These are phyloP conservation scores for Syncephalastrum monosporum DNA, from an alignment of 371 early-diverging fungal genomes.

Conservation along the genomic window DNA sequence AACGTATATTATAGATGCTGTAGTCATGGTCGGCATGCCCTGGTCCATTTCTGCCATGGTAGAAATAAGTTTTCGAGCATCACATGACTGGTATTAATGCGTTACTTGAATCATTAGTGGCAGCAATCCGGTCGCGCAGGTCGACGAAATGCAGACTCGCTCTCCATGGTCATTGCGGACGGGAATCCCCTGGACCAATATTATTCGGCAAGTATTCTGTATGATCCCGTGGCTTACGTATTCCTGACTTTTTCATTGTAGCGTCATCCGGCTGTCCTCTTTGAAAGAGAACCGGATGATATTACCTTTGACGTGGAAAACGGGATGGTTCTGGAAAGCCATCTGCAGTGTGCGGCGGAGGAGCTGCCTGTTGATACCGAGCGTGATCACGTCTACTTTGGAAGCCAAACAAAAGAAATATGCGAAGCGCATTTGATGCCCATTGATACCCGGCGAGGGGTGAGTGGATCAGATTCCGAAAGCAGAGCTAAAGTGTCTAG, in stretches of 20 bases:
- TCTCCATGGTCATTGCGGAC: slow-evolving; percentile 54
- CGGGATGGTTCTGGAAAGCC: slow-evolving; percentile 43
- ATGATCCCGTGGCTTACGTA: too few relatives aligned
- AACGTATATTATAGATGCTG: slow-evolving; percentile 41
- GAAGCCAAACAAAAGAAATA: slow-evolving; percentile 9
- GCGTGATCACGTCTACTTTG: slow-evolving; percentile 46
- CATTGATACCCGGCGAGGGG: slow-evolving; percentile 17
- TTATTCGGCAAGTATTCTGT: slow-evolving; percentile 30
- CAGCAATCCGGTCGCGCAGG: slow-evolving; percentile 76
- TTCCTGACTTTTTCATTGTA: slow-evolving; percentile 5
- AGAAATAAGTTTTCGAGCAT: not conserved
- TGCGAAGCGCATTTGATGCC: slow-evolving; percentile 30
- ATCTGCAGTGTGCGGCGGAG: slow-evolving; percentile 68
- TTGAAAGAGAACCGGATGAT: slow-evolving; percentile 33
- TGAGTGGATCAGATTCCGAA: slow-evolving; percentile 4
- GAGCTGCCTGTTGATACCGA: slow-evolving; percentile 41
- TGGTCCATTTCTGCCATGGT: slow-evolving; percentile 50
- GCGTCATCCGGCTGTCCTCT: slow-evolving; percentile 48
- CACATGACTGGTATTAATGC: not conserved
- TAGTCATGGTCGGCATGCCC: slow-evolving; percentile 60
- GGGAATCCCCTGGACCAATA: slow-evolving; percentile 58
- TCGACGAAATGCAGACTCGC: slow-evolving; percentile 57
- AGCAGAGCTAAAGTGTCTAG: slow-evolving; percentile 12
- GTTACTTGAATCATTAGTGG: slow-evolving; percentile 23
- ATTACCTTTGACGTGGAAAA: slow-evolving; percentile 42